Evolutionary conservation across 192 early-diverging fungal species (phyloP), one percentile per base, ranked within the genome.

Genomic region (Lobosporangium transversale): DNA sequence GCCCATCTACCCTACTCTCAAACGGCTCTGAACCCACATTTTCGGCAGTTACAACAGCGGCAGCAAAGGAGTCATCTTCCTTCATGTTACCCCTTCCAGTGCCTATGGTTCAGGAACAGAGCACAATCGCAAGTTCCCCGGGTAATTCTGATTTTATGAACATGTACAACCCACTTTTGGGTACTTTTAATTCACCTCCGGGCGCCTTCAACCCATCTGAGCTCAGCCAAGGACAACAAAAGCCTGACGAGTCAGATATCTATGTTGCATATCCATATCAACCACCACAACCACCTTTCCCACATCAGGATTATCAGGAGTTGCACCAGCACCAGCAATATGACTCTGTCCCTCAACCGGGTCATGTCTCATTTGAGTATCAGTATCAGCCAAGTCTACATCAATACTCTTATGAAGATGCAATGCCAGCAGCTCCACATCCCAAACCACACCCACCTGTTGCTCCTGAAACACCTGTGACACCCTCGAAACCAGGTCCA

Each of bases 401-500:
- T n/a, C 7, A 14, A 7, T 10, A 14, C 14, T 40, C 37, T 10
- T 40, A n/a, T 21, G 42, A 58, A 4, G 42, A 45, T 14, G 29
- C 11, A 27, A 21, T 1, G 3, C 21, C 57, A 33, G 27, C 30
- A 18, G 44, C 20, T 12, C 43, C 44, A 8, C 15, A 47, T 21
- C 21, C 49, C 9, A 27, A 36, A 17, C 42, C 42, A 9, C 9
- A 27, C 10, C 26, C 47, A 15, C 2, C 55, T 3, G n/a, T 15
- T 6, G 24, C 45, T 2, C 18, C 43, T 0, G 48, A 51, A 23
- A 30, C 14, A 26, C 3, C 12, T 30, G 17, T 11, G 14, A 26
- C 4, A 23, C 59, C 58, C 23, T 54, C 52, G 7, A 66, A 60
- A 29, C 63, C 63, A 26, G 73, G 73, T 3, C 73, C 73, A 6